These are phyloP conservation scores for Solanum chmielewskii DNA, from an alignment of 257 asterid genomes.

Conservation along the genomic window DNA sequence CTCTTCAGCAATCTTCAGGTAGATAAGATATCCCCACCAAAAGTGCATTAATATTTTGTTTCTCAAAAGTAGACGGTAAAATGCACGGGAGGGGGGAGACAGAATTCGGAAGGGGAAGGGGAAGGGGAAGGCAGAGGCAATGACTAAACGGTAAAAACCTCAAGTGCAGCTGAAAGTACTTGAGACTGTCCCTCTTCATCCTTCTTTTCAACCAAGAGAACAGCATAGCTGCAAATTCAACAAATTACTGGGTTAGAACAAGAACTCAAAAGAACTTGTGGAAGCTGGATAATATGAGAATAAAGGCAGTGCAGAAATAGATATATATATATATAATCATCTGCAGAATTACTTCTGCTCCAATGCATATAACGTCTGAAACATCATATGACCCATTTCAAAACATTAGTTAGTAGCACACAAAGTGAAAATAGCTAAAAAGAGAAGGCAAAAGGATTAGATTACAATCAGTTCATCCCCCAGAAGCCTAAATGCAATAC, in stretches of 20 bases:
- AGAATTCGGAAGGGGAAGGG: neutral
- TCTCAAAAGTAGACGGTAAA: neutral
- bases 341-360: neutral
- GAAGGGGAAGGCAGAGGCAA: neutral
- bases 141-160: slow-evolving; percentile 30
- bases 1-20: slow-evolving; percentile 78
- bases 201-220: slow-evolving; percentile 78
- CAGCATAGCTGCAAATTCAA: slow-evolving; percentile 65
- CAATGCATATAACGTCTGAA: neutral
- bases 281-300: neutral
- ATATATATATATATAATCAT: neutral
- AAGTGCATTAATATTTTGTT: neutral
- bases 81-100: neutral
- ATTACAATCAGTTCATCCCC: neutral
- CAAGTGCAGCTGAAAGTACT: slow-evolving; percentile 95
- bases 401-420: neutral
- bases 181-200: slow-evolving; percentile 95
- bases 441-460: neutral
- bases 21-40: neutral
- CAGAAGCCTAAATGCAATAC: neutral
- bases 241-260: neutral
- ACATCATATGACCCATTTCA: neutral
- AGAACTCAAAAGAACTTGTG: neutral
- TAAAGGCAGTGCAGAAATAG: neutral
- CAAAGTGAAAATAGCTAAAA: neutral